Conservation (phyloP, 208 protist species). For the Angomonas desouzai region DNA sequence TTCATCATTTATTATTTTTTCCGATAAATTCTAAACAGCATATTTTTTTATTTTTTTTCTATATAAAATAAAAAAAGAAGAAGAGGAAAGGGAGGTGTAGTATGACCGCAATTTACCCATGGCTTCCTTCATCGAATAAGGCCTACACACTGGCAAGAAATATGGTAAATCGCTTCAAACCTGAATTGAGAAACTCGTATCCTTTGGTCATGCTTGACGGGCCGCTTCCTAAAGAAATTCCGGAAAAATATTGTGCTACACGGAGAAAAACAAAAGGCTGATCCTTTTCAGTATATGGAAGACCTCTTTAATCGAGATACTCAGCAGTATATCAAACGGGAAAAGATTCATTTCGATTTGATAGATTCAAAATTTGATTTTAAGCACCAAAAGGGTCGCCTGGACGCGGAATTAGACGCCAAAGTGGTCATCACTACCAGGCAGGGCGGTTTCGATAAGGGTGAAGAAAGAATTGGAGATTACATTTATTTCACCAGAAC, state of each 20-base stretch:
- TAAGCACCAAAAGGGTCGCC: constrained; percentile 73
- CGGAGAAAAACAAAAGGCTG: constrained; percentile 38
- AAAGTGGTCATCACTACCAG: constrained; percentile 83
- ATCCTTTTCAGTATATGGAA: constrained; percentile 89
- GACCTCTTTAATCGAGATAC: constrained; percentile 83
- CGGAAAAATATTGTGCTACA: constrained; percentile 50
- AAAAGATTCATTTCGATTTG: constrained; percentile 64
- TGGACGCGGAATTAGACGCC: constrained; percentile 83
- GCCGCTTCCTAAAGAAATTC: constrained; percentile 57
- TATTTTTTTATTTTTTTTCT: constrained; percentile 8
- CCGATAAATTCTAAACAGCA: no score
- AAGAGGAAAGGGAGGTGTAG: neutral
- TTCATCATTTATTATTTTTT: no score
- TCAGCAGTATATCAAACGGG: constrained; percentile 55
- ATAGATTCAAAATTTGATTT: constrained; percentile 82
- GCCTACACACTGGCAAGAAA: constrained; percentile 42
- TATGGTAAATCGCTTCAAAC: constrained; percentile 62
- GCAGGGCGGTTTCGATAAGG: constrained; percentile 88
- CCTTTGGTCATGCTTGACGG: constrained; percentile 77
- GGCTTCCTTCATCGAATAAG: constrained; percentile 70
- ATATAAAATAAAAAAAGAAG: constrained; percentile 8
- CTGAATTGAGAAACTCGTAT: constrained; percentile 63
- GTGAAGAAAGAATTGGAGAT: constrained; percentile 87
- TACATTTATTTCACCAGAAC: constrained; percentile 88
- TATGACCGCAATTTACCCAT: constrained; percentile 78